phyloP scores from a whole-genome alignment of 2,329 filamentous ascomycete species.

The Alternaria sp. region DNA sequence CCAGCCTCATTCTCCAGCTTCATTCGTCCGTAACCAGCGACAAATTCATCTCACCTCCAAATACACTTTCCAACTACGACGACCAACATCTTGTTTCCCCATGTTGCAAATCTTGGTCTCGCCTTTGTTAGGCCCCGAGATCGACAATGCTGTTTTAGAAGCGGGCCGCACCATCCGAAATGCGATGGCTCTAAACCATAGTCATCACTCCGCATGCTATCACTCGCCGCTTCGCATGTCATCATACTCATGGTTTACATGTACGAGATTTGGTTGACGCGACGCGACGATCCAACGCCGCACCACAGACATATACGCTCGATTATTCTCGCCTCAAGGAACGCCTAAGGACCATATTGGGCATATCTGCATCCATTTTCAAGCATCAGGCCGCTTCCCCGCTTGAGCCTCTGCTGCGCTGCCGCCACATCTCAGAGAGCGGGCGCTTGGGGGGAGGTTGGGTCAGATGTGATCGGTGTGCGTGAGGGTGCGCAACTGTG shows the following conservation, averaged over 20 bases:
- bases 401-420: conserved; percentile 26
- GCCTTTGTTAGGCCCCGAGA: neutral
- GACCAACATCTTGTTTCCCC: neutral
- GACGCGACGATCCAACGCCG: conserved; percentile 10
- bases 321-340: conserved; percentile 20
- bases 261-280: neutral
- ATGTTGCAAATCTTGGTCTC: neutral
- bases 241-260: neutral
- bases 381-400: conserved; percentile 25
- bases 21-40: neutral
- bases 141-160: neutral
- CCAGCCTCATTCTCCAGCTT: neutral
- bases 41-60: neutral
- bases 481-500: neutral
- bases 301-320: conserved; percentile 13
- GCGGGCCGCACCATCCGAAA: neutral
- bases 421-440: neutral
- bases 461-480: conserved; percentile 29
- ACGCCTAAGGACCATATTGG: conserved; percentile 13
- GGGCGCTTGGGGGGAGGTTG: neutral
- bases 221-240: neutral
- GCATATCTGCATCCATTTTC: conserved; percentile 23
- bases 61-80: neutral
- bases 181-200: neutral
- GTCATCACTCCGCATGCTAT: neutral